These are phyloP conservation scores for Thymus quinquecostatus DNA, from an alignment of 257 asterid genomes.

Conservation along the genomic window DNA sequence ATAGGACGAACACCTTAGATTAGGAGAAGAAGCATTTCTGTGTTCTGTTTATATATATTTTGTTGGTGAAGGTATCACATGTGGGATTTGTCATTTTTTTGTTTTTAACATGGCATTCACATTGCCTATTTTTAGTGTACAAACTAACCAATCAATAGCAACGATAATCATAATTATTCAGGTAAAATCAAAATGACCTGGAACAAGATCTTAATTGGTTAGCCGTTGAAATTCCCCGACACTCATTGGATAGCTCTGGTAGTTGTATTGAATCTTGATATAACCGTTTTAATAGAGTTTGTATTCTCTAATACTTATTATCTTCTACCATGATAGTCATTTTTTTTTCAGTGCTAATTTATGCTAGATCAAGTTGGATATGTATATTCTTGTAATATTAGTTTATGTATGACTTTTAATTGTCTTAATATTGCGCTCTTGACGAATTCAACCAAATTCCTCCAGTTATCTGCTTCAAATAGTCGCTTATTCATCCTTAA, in stretches of 20 bases:
- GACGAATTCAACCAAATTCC: slow-evolving; percentile 70
- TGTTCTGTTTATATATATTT: neutral
- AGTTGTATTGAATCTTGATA: slow-evolving; percentile 16
- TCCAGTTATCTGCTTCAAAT: slow-evolving; percentile 83
- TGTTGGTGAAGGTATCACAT: neutral
- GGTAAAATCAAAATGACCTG: slow-evolving; percentile 8
- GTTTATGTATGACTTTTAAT: slow-evolving; percentile 2
- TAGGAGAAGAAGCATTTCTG: neutral
- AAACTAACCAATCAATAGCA: slow-evolving; percentile 5
- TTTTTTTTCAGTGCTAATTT: slow-evolving; percentile 9
- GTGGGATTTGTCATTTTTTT: neutral
- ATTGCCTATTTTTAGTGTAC: slow-evolving; percentile 1
- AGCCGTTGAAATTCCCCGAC: slow-evolving; percentile 18
- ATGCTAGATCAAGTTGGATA: slow-evolving; percentile 29
- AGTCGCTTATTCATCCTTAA: slow-evolving; percentile 78
- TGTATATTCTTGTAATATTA: slow-evolving; percentile 19
- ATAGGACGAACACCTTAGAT: neutral
- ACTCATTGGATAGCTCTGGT: slow-evolving; percentile 20
- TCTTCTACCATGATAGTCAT: slow-evolving; percentile 21
- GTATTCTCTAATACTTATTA: neutral
- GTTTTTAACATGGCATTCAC: slow-evolving; percentile 1
- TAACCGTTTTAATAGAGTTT: slow-evolving; percentile 23
- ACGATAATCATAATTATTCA: slow-evolving; percentile 16
- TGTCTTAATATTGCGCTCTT: slow-evolving; percentile 40
- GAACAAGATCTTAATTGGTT: slow-evolving; percentile 23